A percentile compares a stretch with the other conserved stretches of the same genome.
These are phyloP conservation scores for Lunularia cruciata DNA, from an alignment of 225 moss, liverwort and hornwort genomes.

Conservation along the genomic window DNA sequence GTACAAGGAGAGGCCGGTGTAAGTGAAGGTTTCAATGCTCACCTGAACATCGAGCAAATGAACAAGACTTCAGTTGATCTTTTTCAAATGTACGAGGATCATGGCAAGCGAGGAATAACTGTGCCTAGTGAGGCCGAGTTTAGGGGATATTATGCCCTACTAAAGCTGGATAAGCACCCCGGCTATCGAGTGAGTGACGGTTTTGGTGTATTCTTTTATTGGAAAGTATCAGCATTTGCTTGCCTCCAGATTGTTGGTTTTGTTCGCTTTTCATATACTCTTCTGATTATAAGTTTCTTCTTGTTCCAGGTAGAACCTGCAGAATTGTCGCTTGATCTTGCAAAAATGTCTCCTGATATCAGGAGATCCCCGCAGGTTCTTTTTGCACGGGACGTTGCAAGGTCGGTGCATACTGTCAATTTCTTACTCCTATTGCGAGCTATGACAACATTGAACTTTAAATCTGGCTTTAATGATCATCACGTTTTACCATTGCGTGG, in stretches of 20 bases:
- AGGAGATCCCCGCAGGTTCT: constrained; percentile 80
- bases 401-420: constrained; percentile 39
- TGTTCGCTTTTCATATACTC: no score
- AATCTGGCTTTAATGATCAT: no score
- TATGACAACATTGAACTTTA: no score
- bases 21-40: constrained; percentile 95
- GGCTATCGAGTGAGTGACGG: constrained; percentile 74
- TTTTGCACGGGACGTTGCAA: constrained; percentile 94
- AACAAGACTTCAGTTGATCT: constrained; percentile 99
- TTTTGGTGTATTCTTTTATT: not conserved
- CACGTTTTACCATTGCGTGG: no score
- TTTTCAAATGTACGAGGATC: constrained; percentile 99
- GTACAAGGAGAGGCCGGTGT: constrained; percentile 83
- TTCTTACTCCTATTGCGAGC: no score
- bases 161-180: constrained; percentile 99
- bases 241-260: no score
- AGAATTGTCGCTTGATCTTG: constrained; percentile 92
- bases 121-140: constrained; percentile 90
- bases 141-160: constrained; percentile 91
- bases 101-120: constrained; percentile 68
- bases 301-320: constrained; percentile 83
- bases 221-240: not conserved
- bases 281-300: not conserved
- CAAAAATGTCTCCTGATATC: constrained; percentile 89
- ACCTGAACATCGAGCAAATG: constrained; percentile 99